Percentiles rank a stretch among this genome's conserved stretches.
Evolutionary conservation across 2,329 filamentous ascomycete species (phyloP).

Genomic region (Aspergillus puulaauensis): DNA sequence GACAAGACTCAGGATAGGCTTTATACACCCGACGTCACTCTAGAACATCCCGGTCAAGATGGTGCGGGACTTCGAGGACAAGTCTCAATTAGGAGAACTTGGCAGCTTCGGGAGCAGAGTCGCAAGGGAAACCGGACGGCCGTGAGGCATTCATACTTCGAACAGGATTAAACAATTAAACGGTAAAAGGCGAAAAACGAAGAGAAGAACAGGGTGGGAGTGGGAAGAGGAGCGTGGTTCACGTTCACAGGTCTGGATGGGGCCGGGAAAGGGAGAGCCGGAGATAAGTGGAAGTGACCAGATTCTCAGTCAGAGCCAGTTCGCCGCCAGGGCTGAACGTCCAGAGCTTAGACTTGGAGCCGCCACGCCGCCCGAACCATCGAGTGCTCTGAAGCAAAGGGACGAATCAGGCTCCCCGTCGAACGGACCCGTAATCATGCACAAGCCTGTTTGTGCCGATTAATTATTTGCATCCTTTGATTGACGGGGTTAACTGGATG

Average conservation of each 20-base stretch:
- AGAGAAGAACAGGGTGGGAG: neutral
- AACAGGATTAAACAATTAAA: neutral
- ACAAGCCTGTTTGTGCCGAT: slow-evolving; percentile 4
- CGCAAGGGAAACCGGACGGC: slow-evolving; percentile 10
- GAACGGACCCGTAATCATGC: slow-evolving; percentile 4
- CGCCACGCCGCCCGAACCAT: slow-evolving; percentile 4
- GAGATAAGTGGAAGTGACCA: neutral
- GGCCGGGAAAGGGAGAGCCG: neutral
- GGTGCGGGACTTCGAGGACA: slow-evolving; percentile 12
- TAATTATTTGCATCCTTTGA: neutral
- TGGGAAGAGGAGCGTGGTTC: neutral
- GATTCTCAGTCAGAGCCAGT: no score
- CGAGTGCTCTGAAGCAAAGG: neutral
- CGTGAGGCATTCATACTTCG: slow-evolving; percentile 21
- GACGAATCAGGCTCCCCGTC: slow-evolving; percentile 1
- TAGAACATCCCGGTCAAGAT: slow-evolving; percentile 8
- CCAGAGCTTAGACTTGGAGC: slow-evolving; percentile 1
- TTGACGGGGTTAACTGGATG: slow-evolving; percentile 16
- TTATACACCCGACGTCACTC: neutral
- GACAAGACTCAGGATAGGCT: neutral
- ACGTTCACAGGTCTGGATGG: neutral
- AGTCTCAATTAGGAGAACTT: slow-evolving; percentile 23
- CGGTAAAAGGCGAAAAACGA: neutral
- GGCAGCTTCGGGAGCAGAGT: slow-evolving; percentile 15
- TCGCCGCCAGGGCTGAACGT: no score